These are phyloP conservation scores for Dothistroma septosporum DNA, from an alignment of 2,329 filamentous ascomycete species.

Conservation along the genomic window DNA sequence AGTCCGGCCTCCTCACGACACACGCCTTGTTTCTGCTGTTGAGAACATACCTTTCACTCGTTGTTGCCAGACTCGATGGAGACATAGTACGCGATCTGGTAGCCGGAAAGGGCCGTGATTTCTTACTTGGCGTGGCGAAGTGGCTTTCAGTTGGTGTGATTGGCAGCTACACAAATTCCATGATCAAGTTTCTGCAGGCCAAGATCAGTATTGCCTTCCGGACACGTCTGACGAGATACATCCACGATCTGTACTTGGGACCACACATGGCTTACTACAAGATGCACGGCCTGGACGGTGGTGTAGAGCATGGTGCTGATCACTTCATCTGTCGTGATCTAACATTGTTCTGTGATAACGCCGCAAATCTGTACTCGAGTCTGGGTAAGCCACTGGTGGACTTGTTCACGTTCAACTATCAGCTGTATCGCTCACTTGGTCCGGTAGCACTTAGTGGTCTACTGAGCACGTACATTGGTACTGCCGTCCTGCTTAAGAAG, in stretches of 20 bases:
- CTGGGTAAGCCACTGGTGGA: constrained; percentile 98
- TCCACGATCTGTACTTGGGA: constrained; percentile 94
- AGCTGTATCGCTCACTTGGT: constrained; percentile 86
- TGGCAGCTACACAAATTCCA: constrained; percentile 95
- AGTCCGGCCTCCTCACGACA: constrained; percentile 82
- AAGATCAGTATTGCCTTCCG: constrained; percentile 98
- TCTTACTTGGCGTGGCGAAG: constrained; percentile 84
- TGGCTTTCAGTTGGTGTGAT: constrained; percentile 93
- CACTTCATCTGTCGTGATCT: constrained; percentile 98
- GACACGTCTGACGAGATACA: constrained; percentile 89
- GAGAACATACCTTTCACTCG: constrained; percentile 86
- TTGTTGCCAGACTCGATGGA: constrained; percentile 89
- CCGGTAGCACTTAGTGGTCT: constrained; percentile 82
- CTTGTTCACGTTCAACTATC: constrained; percentile 95
- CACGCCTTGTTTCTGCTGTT: constrained; percentile 87
- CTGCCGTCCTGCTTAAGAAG: constrained; percentile 80
- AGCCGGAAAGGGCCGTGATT: constrained; percentile 84
- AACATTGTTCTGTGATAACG: constrained; percentile 88
- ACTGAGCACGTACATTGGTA: constrained; percentile 88
- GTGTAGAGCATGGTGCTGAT: constrained; percentile 84
- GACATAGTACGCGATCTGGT: constrained; percentile 95
- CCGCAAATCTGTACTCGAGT: constrained; percentile 89
- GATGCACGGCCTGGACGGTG: constrained; percentile 84
- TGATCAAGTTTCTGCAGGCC: constrained; percentile 97
- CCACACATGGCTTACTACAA: constrained; percentile 97